These are phyloP conservation scores for Plantago coronopus DNA, from an alignment of 305 asterid genomes.

Conservation along the genomic window DNA sequence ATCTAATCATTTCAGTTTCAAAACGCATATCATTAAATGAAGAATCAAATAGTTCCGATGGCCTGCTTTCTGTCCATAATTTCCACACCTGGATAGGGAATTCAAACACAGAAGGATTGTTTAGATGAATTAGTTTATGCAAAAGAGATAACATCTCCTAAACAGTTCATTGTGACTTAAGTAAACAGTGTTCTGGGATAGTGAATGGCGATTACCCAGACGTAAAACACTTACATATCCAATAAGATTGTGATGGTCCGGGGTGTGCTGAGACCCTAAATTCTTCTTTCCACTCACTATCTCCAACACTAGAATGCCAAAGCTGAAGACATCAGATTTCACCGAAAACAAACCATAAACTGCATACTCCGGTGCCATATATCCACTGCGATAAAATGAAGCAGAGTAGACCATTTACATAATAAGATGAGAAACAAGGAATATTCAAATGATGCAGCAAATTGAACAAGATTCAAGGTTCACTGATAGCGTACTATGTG, in stretches of 20 bases:
- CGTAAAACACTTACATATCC: slow-evolving; percentile 4
- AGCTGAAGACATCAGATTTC: slow-evolving; percentile 11
- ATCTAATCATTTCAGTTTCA: background rate
- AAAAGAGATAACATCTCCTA: too few relatives aligned
- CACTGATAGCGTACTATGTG: slow-evolving; percentile 30
- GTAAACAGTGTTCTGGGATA: too few relatives aligned
- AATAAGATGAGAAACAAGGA: background rate
- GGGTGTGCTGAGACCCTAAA: background rate
- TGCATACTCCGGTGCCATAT: too few relatives aligned
- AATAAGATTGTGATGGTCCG: slow-evolving; percentile 6
- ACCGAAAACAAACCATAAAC: slow-evolving; percentile 4
- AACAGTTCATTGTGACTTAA: too few relatives aligned
- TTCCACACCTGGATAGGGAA: background rate
- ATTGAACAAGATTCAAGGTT: background rate
- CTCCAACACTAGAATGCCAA: slow-evolving; percentile 1
- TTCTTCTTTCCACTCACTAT: background rate
- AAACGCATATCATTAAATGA: background rate
- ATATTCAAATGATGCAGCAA: background rate
- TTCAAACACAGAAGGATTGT: background rate
- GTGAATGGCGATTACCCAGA: background rate
- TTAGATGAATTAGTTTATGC: too few relatives aligned
- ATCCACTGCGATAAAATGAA: background rate
- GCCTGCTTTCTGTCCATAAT: background rate
- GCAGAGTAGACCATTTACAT: background rate
- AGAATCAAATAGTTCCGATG: background rate